A percentile compares a stretch with the other conserved stretches of the same genome.
These are phyloP conservation scores for Jaltomata sinuosa DNA, from an alignment of 257 asterid species.

Conservation along the genomic window DNA sequence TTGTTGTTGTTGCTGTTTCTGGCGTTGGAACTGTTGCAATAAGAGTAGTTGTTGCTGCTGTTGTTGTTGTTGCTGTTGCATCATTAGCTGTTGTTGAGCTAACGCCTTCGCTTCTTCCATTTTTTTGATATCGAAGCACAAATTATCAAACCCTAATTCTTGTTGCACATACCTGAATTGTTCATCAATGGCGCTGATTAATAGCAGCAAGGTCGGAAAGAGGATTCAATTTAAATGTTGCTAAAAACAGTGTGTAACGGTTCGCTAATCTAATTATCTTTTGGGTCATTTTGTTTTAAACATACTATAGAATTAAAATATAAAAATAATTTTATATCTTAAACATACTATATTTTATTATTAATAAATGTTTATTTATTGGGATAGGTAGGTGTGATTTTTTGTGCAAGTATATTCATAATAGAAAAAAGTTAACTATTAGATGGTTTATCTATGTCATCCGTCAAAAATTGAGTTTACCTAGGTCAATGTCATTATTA, in stretches of 20 bases:
- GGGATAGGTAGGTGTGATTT: too few species aligned
- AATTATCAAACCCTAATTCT: neutral
- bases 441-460: too few species aligned
- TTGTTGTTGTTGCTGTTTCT: constrained; percentile 54
- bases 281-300: neutral
- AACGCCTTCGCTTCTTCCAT: constrained; percentile 15
- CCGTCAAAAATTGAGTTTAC: too few species aligned
- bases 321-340: neutral
- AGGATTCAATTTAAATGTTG: neutral
- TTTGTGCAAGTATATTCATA: too few species aligned
- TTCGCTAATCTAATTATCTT: neutral
- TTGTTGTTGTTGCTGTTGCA: constrained; percentile 8
- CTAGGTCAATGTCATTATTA: too few species aligned
- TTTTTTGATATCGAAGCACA: neutral
- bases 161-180: neutral
- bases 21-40: constrained; percentile 24
- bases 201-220: neutral
- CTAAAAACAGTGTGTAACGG: neutral
- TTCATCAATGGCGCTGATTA: neutral
- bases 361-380: too few species aligned
- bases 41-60: constrained; percentile 21
- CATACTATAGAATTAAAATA: neutral
- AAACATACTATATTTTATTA: too few species aligned
- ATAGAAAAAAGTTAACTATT: too few species aligned
- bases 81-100: constrained; percentile 6